Percentiles rank a stretch among this genome's conserved stretches.
Conservation (phyloP, 371 early-diverging fungal genomes). For the Rhizopus microsporus region DNA sequence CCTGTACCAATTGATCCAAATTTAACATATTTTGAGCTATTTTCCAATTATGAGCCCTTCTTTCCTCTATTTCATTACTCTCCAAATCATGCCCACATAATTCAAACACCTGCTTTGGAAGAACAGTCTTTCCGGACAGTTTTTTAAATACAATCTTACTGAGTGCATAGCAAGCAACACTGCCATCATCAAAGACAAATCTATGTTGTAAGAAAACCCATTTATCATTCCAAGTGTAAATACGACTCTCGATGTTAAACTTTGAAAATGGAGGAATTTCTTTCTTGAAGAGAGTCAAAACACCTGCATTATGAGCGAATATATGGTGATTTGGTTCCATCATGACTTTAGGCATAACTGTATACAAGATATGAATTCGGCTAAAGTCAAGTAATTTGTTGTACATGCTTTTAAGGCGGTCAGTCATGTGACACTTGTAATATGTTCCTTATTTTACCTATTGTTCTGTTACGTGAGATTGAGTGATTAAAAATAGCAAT, state of each 20-base stretch:
- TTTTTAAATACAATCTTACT: conserved; percentile 50
- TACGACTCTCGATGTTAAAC: conserved; percentile 54
- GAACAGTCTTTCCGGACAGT: conserved; percentile 41
- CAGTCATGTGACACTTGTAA: neutral
- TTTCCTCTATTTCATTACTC: conserved; percentile 26
- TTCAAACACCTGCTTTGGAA: conserved; percentile 34
- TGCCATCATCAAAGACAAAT: conserved; percentile 24
- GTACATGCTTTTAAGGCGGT: conserved; percentile 42
- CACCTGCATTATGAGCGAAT: conserved; percentile 41
- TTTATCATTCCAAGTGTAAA: conserved; percentile 63
- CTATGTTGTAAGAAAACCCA: conserved; percentile 51
- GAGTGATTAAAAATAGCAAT: neutral
- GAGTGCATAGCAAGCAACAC: conserved; percentile 34
- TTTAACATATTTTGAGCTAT: conserved; percentile 24
- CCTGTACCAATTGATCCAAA: conserved; percentile 25
- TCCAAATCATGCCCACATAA: conserved; percentile 37
- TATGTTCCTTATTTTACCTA: conserved; percentile 21
- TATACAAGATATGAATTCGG: conserved; percentile 49
- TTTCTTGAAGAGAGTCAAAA: conserved; percentile 50
- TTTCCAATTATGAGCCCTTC: conserved; percentile 25
- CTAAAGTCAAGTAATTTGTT: conserved; percentile 60
- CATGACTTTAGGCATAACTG: conserved; percentile 45
- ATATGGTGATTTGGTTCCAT: conserved; percentile 37
- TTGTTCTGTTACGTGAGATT: conserved; percentile 28
- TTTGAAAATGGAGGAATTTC: conserved; percentile 56